These are phyloP conservation scores for Boletus vermiculosoides DNA, from an alignment of 768 basidiomycete genomes.

Conservation along the genomic window DNA sequence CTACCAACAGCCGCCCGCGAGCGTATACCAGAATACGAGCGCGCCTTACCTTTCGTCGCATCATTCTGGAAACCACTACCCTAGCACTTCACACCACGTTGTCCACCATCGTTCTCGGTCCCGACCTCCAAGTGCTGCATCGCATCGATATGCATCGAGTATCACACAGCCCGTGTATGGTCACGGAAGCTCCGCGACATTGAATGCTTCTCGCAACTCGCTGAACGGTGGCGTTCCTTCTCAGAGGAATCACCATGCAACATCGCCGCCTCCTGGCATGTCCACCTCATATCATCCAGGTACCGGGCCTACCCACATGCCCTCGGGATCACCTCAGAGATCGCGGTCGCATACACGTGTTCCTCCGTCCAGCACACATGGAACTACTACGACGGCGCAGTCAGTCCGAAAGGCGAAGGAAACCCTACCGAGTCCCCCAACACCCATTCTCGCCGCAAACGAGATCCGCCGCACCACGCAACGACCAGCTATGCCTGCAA, in stretches of 20 bases:
- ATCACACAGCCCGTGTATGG: slow-evolving; percentile 26
- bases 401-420: slow-evolving; percentile 1
- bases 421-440: not conserved
- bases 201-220: slow-evolving; percentile 23
- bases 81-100: slow-evolving; percentile 19
- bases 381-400: not conserved
- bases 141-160: slow-evolving; percentile 31
- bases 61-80: slow-evolving; percentile 8
- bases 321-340: slow-evolving; percentile 15
- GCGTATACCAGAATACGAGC: slow-evolving; percentile 13
- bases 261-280: slow-evolving; percentile 12
- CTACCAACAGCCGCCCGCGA: slow-evolving; percentile 8
- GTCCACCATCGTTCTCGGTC: slow-evolving; percentile 25
- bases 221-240: slow-evolving; percentile 14
- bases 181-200: slow-evolving; percentile 24
- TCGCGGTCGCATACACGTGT: slow-evolving; percentile 21
- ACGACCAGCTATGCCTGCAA: slow-evolving; percentile 24
- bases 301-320: not conserved
- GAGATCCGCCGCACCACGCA: slow-evolving; percentile 20
- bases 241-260: slow-evolving; percentile 9
- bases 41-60: slow-evolving; percentile 13
- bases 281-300: slow-evolving; percentile 7
- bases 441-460: slow-evolving; percentile 9
- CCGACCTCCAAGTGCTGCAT: slow-evolving; percentile 31
- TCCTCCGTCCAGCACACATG: not conserved